Evolutionary conservation across 352 stramenopile genomes (phyloP).

Genomic region (Phytophthora kernoviae): DNA sequence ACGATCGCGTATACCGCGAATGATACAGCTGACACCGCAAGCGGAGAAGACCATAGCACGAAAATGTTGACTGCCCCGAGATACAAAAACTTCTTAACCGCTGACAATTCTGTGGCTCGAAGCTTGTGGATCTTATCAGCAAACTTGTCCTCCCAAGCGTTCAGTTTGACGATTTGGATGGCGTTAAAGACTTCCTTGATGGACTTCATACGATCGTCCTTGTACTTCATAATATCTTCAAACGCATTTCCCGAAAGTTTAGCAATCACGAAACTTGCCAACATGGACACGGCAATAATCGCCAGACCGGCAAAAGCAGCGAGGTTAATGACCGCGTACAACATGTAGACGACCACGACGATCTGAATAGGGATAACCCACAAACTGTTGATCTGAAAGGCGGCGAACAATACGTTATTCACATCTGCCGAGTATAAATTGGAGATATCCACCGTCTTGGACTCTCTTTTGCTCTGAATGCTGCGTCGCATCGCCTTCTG

Average conservation of each 20-base stretch:
- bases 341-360: constrained; percentile 28
- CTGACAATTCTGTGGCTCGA: constrained; percentile 79
- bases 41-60: constrained; percentile 49
- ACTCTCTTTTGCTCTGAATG: constrained; percentile 7
- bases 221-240: constrained; percentile 78
- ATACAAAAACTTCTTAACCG: constrained; percentile 69
- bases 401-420: constrained; percentile 44
- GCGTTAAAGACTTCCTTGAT: constrained; percentile 92
- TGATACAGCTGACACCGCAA: constrained; percentile 50
- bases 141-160: constrained; percentile 91
- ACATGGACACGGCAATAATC: constrained; percentile 37
- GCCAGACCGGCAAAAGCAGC: constrained; percentile 44
- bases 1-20: constrained; percentile 54
- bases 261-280: constrained; percentile 60
- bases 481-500: constrained; percentile 32
- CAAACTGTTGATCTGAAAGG: constrained; percentile 48
- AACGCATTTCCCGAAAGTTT: constrained; percentile 57
- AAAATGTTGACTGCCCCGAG: constrained; percentile 55
- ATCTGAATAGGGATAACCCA: constrained; percentile 52
- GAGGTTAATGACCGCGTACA: constrained; percentile 34
- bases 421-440: constrained; percentile 94
- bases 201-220: constrained; percentile 89
- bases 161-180: constrained; percentile 97
- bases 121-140: constrained; percentile 69
- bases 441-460: constrained; percentile 62